phyloP scores from a whole-genome alignment of 2,329 filamentous ascomycete genomes.

The Aspergillus uvarum region DNA sequence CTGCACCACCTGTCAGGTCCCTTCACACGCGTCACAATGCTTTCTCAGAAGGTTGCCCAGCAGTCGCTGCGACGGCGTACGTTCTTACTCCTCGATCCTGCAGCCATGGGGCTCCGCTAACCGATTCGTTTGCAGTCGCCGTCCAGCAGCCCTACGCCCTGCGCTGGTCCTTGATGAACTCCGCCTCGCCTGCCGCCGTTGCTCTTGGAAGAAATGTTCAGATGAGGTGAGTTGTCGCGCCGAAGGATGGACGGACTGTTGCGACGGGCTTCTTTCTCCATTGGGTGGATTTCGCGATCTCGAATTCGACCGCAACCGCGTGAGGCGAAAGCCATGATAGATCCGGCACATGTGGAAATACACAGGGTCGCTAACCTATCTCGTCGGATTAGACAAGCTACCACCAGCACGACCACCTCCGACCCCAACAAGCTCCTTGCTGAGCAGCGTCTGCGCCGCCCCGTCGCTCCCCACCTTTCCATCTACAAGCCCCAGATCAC shows the following conservation, averaged over 20 bases:
- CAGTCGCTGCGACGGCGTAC: conserved; percentile 51
- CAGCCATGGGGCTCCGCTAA: conserved; percentile 25
- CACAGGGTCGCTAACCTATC: conserved; percentile 9
- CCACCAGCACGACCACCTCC: conserved; percentile 31
- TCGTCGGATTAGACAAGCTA: conserved; percentile 27
- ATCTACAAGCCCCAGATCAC: conserved; percentile 89
- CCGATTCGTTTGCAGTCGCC: conserved; percentile 38
- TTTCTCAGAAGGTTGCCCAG: conserved; percentile 50
- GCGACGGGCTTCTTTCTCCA: not conserved
- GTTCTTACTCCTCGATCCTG: conserved; percentile 20
- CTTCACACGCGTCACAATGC: conserved; percentile 36
- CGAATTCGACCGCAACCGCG: not conserved
- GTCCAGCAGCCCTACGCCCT: conserved; percentile 46
- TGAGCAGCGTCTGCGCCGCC: conserved; percentile 76
- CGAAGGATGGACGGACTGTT: not conserved
- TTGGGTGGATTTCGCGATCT: conserved; percentile 1
- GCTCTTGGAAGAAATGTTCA: conserved; percentile 45
- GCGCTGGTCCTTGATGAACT: conserved; percentile 43
- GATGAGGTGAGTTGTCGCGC: conserved; percentile 40
- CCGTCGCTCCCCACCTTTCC: conserved; percentile 77
- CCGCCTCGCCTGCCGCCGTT: conserved; percentile 46
- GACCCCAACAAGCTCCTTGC: conserved; percentile 62
- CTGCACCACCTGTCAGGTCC: conserved; percentile 6
- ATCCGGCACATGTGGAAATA: not conserved
- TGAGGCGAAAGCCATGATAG: not conserved